Evolutionary conservation across 139 green algal species (phyloP).

Genomic region (Nannochloris sp.): DNA sequence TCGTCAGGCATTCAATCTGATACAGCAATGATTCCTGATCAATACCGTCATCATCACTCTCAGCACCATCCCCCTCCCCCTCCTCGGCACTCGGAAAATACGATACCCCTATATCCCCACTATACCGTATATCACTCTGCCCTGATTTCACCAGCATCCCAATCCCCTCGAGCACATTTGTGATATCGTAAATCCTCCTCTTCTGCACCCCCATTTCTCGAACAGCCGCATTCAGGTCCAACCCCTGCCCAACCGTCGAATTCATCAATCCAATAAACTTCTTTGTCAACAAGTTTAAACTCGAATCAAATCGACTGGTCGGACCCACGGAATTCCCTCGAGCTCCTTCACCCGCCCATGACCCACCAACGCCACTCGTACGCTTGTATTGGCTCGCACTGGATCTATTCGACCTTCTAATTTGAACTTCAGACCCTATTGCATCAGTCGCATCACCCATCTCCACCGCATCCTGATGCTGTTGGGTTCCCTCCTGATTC

Average conservation of each 20-base stretch:
- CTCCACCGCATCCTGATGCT: too few species aligned
- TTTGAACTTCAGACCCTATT: too few species aligned
- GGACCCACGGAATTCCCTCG: neutral
- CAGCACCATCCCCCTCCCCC: neutral
- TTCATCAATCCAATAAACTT: constrained; percentile 86
- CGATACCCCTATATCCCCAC: neutral
- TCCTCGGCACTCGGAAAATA: too few species aligned
- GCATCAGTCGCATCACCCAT: too few species aligned
- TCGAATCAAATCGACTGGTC: constrained; percentile 64
- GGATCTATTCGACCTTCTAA: constrained; percentile 1
- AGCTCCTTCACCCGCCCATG: too few species aligned
- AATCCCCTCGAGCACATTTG: constrained; percentile 96
- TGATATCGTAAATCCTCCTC: constrained; percentile 98
- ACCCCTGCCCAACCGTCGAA: constrained; percentile 48
- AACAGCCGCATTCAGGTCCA: constrained; percentile 90
- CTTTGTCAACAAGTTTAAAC: constrained; percentile 78
- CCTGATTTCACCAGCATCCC: constrained; percentile 87
- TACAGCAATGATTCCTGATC: neutral
- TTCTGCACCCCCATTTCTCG: constrained; percentile 74
- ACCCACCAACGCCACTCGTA: neutral
- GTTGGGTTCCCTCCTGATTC: too few species aligned
- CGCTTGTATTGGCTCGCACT: constrained; percentile 10
- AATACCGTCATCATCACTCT: neutral
- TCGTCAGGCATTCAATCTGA: too few species aligned
- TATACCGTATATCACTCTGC: constrained; percentile 76